Evolutionary conservation across 83 land plant genomes (phyloP).

Genomic region (Picea abies): DNA sequence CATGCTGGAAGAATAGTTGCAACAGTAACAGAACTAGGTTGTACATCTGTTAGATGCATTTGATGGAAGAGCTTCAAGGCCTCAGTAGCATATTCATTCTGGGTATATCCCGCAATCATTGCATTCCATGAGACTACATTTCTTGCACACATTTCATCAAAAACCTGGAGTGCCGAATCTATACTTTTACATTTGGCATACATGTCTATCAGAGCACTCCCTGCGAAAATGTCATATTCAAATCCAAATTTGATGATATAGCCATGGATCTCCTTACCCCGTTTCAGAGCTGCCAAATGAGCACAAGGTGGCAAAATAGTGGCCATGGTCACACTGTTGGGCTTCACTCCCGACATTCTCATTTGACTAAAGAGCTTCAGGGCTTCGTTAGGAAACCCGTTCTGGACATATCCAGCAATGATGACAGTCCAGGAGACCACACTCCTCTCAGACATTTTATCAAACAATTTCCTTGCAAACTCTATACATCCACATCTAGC

Average conservation of each 20-base stretch:
- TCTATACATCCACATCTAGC: slow-evolving; percentile 7
- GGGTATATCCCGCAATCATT: slow-evolving; percentile 1
- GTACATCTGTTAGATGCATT: slow-evolving; percentile 1
- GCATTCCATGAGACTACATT: slow-evolving; percentile 15
- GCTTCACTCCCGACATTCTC: background rate
- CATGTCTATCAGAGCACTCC: slow-evolving; percentile 66
- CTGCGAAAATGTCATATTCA: slow-evolving; percentile 25
- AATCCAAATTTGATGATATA: slow-evolving; percentile 36
- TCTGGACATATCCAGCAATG: slow-evolving; percentile 14
- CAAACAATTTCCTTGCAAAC: slow-evolving; percentile 13
- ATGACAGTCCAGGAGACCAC: slow-evolving; percentile 29
- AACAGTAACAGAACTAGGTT: background rate
- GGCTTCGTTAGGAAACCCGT: slow-evolving; percentile 11
- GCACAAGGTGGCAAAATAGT: slow-evolving; percentile 24
- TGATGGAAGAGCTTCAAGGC: slow-evolving; percentile 2
- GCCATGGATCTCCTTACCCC: slow-evolving; percentile 66
- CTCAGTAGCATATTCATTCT: background rate
- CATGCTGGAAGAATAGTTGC: slow-evolving; percentile 13
- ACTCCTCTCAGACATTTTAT: background rate
- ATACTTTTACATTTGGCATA: slow-evolving; percentile 58
- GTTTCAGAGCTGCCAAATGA: slow-evolving; percentile 38
- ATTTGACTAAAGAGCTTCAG: slow-evolving; percentile 19
- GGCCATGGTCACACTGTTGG: slow-evolving; percentile 16
- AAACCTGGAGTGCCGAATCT: slow-evolving; percentile 40
- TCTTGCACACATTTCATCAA: slow-evolving; percentile 35